Conservation (phyloP, 2,329 filamentous ascomycete species). For the Apiospora saccharicola region DNA sequence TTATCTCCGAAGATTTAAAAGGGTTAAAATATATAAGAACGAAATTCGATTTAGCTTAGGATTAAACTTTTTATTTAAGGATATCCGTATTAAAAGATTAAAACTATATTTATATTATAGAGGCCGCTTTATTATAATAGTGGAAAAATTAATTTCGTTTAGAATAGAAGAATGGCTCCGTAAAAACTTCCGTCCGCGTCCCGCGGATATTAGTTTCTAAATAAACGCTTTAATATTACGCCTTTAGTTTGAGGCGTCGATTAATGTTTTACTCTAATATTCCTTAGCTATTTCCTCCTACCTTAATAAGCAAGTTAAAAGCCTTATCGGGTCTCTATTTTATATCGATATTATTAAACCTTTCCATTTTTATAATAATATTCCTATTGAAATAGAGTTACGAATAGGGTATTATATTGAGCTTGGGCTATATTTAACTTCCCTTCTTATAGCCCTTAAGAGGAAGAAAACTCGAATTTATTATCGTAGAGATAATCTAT, state of each 20-base stretch:
- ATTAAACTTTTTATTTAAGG: not conserved
- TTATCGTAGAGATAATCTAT: too few species aligned
- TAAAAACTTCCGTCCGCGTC: not conserved
- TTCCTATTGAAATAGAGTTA: not conserved
- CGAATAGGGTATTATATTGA: slow-evolving; percentile 1
- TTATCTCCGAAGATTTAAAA: slow-evolving; percentile 3
- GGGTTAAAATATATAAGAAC: not conserved
- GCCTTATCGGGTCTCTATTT: not conserved
- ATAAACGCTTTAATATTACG: not conserved
- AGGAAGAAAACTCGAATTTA: slow-evolving; percentile 3
- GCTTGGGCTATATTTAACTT: slow-evolving; percentile 9
- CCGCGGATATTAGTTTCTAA: not conserved
- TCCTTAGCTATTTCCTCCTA: not conserved
- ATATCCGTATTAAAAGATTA: not conserved
- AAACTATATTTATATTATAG: not conserved
- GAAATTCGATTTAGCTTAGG: slow-evolving; percentile 1
- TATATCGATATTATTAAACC: slow-evolving; percentile 10
- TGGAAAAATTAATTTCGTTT: not conserved
- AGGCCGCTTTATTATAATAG: not conserved
- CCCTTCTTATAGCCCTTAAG: not conserved
- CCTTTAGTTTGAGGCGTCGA: not conserved
- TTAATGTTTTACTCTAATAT: slow-evolving; percentile 6
- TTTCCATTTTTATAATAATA: not conserved
- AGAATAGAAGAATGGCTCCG: not conserved
- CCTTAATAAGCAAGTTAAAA: not conserved